Conservation (phyloP, 1,139 yeast species). For the Nakaseomyces nivariensis region DNA sequence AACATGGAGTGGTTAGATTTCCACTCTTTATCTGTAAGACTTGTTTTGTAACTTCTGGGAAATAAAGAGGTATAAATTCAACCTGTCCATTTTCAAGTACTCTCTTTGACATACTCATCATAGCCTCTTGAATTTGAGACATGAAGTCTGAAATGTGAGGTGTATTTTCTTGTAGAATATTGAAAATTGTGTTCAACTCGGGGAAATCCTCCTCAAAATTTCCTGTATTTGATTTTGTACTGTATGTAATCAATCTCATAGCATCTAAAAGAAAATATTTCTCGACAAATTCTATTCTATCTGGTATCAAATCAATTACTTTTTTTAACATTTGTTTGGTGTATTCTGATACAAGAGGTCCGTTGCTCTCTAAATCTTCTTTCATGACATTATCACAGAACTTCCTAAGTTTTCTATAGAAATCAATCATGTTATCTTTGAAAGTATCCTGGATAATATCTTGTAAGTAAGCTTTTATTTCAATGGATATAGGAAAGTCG, state of each 20-base stretch:
- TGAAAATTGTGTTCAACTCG: neutral
- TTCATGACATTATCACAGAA: neutral
- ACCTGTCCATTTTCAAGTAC: neutral
- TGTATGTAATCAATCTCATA: neutral
- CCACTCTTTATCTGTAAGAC: neutral
- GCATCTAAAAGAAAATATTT: neutral
- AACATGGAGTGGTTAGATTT: neutral
- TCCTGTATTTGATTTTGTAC: neutral
- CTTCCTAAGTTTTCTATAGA: neutral
- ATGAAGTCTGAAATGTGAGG: neutral
- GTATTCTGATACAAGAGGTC: neutral
- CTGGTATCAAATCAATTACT: neutral
- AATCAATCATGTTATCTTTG: neutral
- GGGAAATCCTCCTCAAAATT: neutral
- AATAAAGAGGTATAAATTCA: neutral
- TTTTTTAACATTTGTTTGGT: neutral
- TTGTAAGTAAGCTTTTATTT: neutral
- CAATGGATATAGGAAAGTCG: neutral
- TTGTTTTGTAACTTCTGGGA: constrained; percentile 1
- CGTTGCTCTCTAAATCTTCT: neutral
- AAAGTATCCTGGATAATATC: neutral
- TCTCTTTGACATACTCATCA: constrained; percentile 2
- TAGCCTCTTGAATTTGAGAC: constrained; percentile 1
- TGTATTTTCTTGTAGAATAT: neutral
- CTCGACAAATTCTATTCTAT: neutral